Evolutionary conservation across 2,329 filamentous ascomycete genomes (phyloP).

Genomic region (Colletotrichum echinochloae): DNA sequence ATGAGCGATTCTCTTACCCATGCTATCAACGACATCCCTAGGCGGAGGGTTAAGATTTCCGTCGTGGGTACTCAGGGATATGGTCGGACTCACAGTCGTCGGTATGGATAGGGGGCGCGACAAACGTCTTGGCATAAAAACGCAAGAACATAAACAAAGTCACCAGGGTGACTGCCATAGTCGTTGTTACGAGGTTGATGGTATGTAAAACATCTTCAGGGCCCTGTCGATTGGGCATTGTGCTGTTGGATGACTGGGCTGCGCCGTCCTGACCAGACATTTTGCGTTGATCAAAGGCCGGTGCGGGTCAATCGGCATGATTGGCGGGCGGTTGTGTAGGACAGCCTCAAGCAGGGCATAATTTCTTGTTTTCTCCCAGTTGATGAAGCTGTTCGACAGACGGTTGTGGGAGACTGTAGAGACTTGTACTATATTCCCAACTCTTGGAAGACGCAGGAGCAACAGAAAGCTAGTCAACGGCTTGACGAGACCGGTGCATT

Average conservation of each 20-base stretch:
- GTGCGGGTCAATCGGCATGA: neutral
- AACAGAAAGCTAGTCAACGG: neutral
- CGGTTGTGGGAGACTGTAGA: neutral
- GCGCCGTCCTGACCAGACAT: constrained; percentile 28
- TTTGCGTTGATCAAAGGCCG: constrained; percentile 10
- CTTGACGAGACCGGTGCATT: neutral
- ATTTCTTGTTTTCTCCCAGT: neutral
- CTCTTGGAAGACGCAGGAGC: neutral
- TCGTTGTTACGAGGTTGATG: constrained; percentile 46
- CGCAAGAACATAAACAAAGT: constrained; percentile 45
- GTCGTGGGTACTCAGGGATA: no score
- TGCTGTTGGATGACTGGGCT: constrained; percentile 44
- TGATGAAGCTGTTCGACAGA: no score
- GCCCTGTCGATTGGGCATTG: constrained; percentile 44
- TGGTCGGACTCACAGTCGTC: constrained; percentile 46
- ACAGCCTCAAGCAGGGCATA: constrained; percentile 3
- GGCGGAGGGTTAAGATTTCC: neutral
- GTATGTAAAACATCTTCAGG: constrained; percentile 46
- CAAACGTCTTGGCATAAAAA: constrained; percentile 44
- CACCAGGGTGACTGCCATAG: constrained; percentile 45
- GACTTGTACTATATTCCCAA: neutral
- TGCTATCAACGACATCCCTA: constrained; percentile 28
- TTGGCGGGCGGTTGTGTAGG: neutral
- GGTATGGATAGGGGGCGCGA: constrained; percentile 33
- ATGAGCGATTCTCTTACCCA: constrained; percentile 8